phyloP scores from a whole-genome alignment of 129 eudicot genomes.

The Oenanthe sinensis region DNA sequence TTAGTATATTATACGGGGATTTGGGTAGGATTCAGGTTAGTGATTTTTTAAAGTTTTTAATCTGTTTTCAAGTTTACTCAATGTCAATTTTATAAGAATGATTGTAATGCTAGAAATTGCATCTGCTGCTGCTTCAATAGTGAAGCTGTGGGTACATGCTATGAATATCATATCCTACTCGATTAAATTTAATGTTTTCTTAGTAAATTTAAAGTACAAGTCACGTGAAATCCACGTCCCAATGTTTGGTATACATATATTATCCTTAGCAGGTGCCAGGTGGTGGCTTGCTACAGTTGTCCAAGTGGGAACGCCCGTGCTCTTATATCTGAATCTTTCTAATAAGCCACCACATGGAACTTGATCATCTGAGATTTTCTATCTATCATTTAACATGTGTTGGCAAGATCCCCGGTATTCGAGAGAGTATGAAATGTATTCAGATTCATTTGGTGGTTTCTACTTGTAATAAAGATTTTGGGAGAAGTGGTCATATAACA shows the following conservation, averaged over 20 bases:
- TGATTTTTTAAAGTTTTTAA: not conserved
- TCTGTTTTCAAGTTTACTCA: not conserved
- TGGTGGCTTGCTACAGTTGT: not conserved
- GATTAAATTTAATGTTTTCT: not conserved
- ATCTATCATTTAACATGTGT: not conserved
- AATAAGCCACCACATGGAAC: not conserved
- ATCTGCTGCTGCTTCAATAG: not conserved
- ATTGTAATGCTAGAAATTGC: not conserved
- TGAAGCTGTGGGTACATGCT: not conserved
- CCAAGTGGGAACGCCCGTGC: not conserved
- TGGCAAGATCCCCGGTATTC: not conserved
- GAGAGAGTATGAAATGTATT: not conserved
- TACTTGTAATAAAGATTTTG: no score
- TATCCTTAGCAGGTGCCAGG: not conserved
- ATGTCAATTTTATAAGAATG: not conserved
- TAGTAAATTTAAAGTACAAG: not conserved
- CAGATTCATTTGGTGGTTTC: no score
- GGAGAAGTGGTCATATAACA: not conserved
- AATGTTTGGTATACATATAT: not conserved
- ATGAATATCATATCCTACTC: not conserved
- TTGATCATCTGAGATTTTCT: not conserved
- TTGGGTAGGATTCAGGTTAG: not conserved
- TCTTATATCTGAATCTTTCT: not conserved
- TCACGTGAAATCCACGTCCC: constrained; percentile 2
- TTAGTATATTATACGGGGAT: not conserved